Percentiles rank a stretch among this genome's conserved stretches.
These are phyloP conservation scores for Entophlyctis luteolus DNA, from an alignment of 192 early-diverging fungal genomes.

Conservation along the genomic window DNA sequence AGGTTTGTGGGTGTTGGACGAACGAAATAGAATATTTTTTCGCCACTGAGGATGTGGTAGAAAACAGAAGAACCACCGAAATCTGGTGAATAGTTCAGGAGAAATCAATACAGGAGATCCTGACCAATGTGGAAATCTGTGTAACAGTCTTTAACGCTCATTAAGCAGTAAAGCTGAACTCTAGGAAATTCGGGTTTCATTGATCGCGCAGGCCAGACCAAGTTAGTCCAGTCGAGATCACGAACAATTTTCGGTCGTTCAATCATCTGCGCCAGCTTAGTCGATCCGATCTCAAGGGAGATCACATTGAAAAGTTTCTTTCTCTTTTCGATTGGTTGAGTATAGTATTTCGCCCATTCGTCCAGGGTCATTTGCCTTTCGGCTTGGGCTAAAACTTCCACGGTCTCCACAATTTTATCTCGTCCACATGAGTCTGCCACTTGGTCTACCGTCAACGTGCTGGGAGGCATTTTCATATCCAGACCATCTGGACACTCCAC, in stretches of 20 bases:
- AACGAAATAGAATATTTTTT: slow-evolving; percentile 87
- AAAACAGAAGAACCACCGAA: slow-evolving; percentile 84
- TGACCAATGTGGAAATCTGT: slow-evolving; percentile 61
- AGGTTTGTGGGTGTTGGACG: slow-evolving; percentile 77
- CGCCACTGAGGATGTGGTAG: slow-evolving; percentile 82
- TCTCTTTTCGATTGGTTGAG: slow-evolving; percentile 49
- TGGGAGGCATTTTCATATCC: slow-evolving; percentile 76
- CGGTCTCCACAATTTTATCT: slow-evolving; percentile 75
- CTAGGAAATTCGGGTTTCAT: slow-evolving; percentile 68
- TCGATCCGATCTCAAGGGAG: slow-evolving; percentile 78
- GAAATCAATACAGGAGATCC: neutral
- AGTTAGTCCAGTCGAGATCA: slow-evolving; percentile 85
- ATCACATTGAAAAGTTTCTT: slow-evolving; percentile 79
- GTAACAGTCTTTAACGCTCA: slow-evolving; percentile 88
- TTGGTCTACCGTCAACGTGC: slow-evolving; percentile 53
- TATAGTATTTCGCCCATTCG: slow-evolving; percentile 81
- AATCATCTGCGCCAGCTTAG: slow-evolving; percentile 62
- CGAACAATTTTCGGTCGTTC: slow-evolving; percentile 73
- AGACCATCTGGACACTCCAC: slow-evolving; percentile 64
- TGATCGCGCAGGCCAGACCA: slow-evolving; percentile 70
- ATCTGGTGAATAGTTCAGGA: slow-evolving; percentile 49
- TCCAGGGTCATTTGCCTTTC: slow-evolving; percentile 73
- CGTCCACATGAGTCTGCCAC: slow-evolving; percentile 49
- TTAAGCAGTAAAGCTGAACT: slow-evolving; percentile 87
- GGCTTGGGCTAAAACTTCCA: slow-evolving; percentile 88